Evolutionary conservation across 176 grass and related monocot genomes (phyloP), one percentile per base, ranked within the genome.

Genomic region (Avena sativa): DNA sequence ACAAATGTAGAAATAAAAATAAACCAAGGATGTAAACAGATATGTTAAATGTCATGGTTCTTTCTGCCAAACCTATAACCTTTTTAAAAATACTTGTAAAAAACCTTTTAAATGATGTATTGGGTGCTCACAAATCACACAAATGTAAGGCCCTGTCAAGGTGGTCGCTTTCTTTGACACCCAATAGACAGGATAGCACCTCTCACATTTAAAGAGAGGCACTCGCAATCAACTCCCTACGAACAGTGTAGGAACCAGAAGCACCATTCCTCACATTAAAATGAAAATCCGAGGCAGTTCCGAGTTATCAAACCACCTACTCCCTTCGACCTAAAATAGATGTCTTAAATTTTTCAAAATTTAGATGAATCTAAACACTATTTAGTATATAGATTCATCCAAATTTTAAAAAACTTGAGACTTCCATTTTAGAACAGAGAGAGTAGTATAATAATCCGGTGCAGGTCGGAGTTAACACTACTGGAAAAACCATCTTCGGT

Each of bases 171-270:
- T 87, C 49, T 76, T 84, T 61, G 75, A 68, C 58, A 51, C 80
- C 85, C 67, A 80, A 44, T 60, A 75, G 49, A 30, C 20, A 80
- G 10, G 81, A 67, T 76, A 51, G 3, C 74, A 75, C 68, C 36
- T 61, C 49, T 81, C 68, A 12, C 13, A n/a, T 65, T 55, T 49
- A 51, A 86, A 74, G 44, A 20, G 47, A 84, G 80, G 23, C 80
- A 70, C 17, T 87, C 80, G 1, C 81, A 40, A 84, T 87, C 86
- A 85, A 62, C 81, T 8, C 79, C 40, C 17, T 52, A 51, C 43
- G 3, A 82, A 71, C n/a, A 78, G 44, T 83, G 6, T 6, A 76
- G 57, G 76, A 81, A 70, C 14, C 1, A 12, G 73, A 47, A 46
- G 8, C 76, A 47, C 7, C 51, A 63, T 66, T 81, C 59, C 28